Conservation (phyloP, 2,329 filamentous ascomycete genomes). For the Penicillium glabrum region DNA sequence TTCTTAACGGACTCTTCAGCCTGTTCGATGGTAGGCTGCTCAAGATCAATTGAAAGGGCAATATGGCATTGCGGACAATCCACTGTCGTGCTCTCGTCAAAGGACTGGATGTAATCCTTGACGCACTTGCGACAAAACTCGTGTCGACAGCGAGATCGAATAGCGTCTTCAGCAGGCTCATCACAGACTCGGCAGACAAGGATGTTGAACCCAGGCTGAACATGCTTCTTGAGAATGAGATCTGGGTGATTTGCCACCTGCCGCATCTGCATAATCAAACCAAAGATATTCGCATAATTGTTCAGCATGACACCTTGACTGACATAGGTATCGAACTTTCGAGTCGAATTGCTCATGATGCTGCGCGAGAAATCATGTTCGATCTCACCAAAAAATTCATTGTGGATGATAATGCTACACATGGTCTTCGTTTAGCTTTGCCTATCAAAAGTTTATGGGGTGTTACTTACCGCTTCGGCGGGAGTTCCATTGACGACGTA, state of each 20-base stretch:
- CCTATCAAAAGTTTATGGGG: neutral
- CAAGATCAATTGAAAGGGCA: conserved; percentile 81
- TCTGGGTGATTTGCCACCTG: conserved; percentile 97
- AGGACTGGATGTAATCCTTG: conserved; percentile 75
- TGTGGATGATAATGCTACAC: conserved; percentile 73
- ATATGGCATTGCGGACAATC: conserved; percentile 91
- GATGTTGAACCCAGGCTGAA: conserved; percentile 82
- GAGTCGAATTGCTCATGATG: conserved; percentile 88
- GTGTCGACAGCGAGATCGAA: conserved; percentile 88
- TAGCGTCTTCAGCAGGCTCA: conserved; percentile 90
- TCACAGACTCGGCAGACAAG: conserved; percentile 94
- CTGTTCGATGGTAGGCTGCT: conserved; percentile 93
- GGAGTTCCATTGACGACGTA: conserved; percentile 91
- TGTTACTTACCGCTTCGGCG: conserved; percentile 71
- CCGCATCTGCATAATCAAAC: conserved; percentile 98
- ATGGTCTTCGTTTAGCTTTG: neutral
- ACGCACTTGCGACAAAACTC: conserved; percentile 85
- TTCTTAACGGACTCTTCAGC: conserved; percentile 86
- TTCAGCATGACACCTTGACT: conserved; percentile 90
- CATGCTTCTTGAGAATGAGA: conserved; percentile 84
- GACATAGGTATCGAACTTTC: conserved; percentile 94
- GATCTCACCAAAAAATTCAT: conserved; percentile 94
- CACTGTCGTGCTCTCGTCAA: conserved; percentile 60
- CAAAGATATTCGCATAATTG: conserved; percentile 99
- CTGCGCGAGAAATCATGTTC: conserved; percentile 94